A percentile compares a stretch with the other conserved stretches of the same genome.
phyloP scores from a whole-genome alignment of 331 rosid species.

The Malus hybrid region DNA sequence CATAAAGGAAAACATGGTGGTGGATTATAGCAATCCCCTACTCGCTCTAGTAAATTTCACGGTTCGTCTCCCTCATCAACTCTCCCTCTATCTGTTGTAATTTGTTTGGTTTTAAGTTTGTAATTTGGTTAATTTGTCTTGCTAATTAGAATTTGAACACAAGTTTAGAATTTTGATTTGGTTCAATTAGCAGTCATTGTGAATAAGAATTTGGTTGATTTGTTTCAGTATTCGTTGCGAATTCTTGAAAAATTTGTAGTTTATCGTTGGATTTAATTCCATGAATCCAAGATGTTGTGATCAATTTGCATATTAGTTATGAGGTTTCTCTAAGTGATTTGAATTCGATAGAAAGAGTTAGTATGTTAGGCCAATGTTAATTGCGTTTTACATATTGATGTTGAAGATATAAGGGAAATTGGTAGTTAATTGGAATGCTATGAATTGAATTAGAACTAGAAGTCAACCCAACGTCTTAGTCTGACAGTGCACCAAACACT shows the following conservation, averaged over 20 bases:
- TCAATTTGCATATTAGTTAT: not conserved
- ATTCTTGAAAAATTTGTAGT: not conserved
- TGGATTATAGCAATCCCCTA: conserved; percentile 51
- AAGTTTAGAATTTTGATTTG: not conserved
- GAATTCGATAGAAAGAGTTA: not conserved
- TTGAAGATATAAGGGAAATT: too few species aligned
- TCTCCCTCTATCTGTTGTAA: not conserved
- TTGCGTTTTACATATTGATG: too few species aligned
- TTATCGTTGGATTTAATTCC: not conserved
- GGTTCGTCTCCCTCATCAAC: conserved; percentile 25
- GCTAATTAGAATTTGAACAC: not conserved
- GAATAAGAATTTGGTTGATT: not conserved
- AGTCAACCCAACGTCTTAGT: too few species aligned
- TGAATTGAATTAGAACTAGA: too few species aligned
- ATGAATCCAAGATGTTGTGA: not conserved
- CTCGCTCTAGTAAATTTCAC: conserved; percentile 55
- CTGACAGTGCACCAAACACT: too few species aligned
- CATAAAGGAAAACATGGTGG: conserved; percentile 44
- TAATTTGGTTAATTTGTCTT: not conserved
- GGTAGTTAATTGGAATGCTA: too few species aligned
- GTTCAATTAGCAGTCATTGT: not conserved
- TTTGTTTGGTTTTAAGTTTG: not conserved
- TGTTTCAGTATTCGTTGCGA: not conserved
- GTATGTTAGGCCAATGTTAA: not conserved
- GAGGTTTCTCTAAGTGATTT: not conserved